phyloP scores from a whole-genome alignment of 208 protist species.

The Leishmania major region DNA sequence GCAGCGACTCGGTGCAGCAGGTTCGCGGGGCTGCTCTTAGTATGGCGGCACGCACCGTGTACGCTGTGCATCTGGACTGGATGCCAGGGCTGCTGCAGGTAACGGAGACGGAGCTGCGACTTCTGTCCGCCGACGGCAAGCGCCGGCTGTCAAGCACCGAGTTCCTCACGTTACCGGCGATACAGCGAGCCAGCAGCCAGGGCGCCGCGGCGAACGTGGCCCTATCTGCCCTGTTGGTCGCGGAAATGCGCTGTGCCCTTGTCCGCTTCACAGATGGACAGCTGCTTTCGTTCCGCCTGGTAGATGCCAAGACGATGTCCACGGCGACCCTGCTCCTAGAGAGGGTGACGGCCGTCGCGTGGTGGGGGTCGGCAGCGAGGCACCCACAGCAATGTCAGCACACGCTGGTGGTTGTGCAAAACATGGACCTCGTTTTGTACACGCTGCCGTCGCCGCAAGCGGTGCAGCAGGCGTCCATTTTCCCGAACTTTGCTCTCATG shows the following conservation, averaged over 20 bases:
- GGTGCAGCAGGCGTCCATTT: conserved; percentile 11
- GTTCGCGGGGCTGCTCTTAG: conserved; percentile 62
- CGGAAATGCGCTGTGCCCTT: conserved; percentile 22
- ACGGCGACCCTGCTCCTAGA: conserved; percentile 32
- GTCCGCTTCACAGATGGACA: conserved; percentile 38
- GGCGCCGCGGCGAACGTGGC: conserved; percentile 14
- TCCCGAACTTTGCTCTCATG: conserved; percentile 58
- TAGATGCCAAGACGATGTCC: conserved; percentile 1
- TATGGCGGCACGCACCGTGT: conserved; percentile 56
- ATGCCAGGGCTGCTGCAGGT: conserved; percentile 71
- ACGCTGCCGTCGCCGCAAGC: conserved; percentile 15
- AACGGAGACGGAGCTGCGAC: conserved; percentile 65
- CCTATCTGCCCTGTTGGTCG: conserved; percentile 21
- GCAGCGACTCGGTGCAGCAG: conserved; percentile 74
- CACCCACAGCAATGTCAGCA: not conserved
- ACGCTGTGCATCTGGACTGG: conserved; percentile 51
- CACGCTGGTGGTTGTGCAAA: conserved; percentile 40
- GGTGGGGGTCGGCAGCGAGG: conserved; percentile 27
- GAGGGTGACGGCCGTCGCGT: conserved; percentile 42
- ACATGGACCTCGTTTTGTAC: conserved; percentile 48
- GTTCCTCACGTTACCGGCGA: conserved; percentile 11
- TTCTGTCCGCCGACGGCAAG: conserved; percentile 68
- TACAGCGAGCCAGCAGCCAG: conserved; percentile 9
- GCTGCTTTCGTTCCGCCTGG: conserved; percentile 22
- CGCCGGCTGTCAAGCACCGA: conserved; percentile 19